phyloP scores from a whole-genome alignment of 805 yeast species.

The Teunomyces panamensis region DNA sequence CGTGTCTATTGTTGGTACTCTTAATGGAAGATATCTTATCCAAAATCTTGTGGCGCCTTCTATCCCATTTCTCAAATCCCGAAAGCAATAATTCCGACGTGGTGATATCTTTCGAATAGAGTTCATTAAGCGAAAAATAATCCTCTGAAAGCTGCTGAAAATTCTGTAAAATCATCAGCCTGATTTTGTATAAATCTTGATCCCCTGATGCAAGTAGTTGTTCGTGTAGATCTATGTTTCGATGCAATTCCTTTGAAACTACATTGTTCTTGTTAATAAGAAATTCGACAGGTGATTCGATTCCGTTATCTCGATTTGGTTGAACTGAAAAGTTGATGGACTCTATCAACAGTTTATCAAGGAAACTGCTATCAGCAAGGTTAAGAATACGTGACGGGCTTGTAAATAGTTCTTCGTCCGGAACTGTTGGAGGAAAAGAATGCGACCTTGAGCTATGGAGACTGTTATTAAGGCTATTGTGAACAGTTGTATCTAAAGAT shows the following conservation, averaged over 20 bases:
- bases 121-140: slow-evolving; percentile 44
- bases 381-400: slow-evolving; percentile 16
- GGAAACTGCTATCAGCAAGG: background rate
- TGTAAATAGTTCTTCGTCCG: slow-evolving; percentile 18
- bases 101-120: slow-evolving; percentile 38
- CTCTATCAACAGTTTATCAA: background rate
- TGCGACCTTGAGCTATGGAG: background rate
- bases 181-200: slow-evolving; percentile 22
- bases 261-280: slow-evolving; percentile 26
- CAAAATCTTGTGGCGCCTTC: slow-evolving; percentile 30
- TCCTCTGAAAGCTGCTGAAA: slow-evolving; percentile 41
- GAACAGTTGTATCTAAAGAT: slow-evolving; percentile 3
- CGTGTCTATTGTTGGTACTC: slow-evolving; percentile 40
- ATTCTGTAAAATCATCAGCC: slow-evolving; percentile 25
- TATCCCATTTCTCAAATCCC: slow-evolving; percentile 41
- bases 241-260: slow-evolving; percentile 19
- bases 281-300: slow-evolving; percentile 29
- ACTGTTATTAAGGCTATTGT: slow-evolving; percentile 1
- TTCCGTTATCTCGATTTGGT: background rate
- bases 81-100: slow-evolving; percentile 22
- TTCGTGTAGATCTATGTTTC: slow-evolving; percentile 22
- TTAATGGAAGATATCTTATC: slow-evolving; percentile 36
- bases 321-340: background rate
- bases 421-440: slow-evolving; percentile 3
- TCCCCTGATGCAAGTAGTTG: slow-evolving; percentile 31